Evolutionary conservation across 2,329 filamentous ascomycete genomes (phyloP).

Genomic region (Bipolaris bicolor): DNA sequence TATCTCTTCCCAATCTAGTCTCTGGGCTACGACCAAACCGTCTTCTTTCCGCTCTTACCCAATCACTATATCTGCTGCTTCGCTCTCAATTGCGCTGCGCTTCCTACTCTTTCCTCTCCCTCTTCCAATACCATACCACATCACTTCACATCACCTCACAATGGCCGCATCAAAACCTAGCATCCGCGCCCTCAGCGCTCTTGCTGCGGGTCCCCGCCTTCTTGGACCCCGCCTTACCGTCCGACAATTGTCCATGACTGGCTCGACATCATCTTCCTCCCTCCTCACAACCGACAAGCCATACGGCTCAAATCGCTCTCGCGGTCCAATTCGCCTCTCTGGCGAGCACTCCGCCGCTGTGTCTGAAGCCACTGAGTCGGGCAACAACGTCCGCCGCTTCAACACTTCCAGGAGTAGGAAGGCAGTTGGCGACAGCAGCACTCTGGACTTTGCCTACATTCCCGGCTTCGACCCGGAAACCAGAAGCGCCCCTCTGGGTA

Average conservation of each 20-base stretch:
- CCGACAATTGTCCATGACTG: constrained; percentile 66
- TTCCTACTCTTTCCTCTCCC: not conserved
- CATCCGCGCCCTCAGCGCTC: constrained; percentile 40
- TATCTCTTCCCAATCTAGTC: constrained; percentile 1
- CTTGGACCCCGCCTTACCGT: constrained; percentile 48
- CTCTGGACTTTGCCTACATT: constrained; percentile 68
- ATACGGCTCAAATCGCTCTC: constrained; percentile 39
- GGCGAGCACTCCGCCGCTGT: constrained; percentile 56
- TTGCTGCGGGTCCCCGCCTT: constrained; percentile 51
- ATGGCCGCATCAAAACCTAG: constrained; percentile 20
- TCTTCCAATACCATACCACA: not conserved
- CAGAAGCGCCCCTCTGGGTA: constrained; percentile 40
- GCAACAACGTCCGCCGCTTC: constrained; percentile 59
- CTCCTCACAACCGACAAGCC: constrained; percentile 59
- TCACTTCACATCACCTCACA: constrained; percentile 3
- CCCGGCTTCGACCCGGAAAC: constrained; percentile 58
- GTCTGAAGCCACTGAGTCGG: constrained; percentile 35
- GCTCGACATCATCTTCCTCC: constrained; percentile 61
- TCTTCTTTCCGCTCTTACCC: not conserved
- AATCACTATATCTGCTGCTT: not conserved
- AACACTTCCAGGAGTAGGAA: constrained; percentile 66
- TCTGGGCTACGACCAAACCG: constrained; percentile 2
- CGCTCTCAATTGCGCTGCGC: not conserved
- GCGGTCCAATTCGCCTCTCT: constrained; percentile 58
- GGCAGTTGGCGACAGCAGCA: constrained; percentile 63